Percentiles rank a stretch among this genome's conserved stretches.
Conservation (phyloP, 106 monocot genomes). For the Cymbidium sinense region DNA sequence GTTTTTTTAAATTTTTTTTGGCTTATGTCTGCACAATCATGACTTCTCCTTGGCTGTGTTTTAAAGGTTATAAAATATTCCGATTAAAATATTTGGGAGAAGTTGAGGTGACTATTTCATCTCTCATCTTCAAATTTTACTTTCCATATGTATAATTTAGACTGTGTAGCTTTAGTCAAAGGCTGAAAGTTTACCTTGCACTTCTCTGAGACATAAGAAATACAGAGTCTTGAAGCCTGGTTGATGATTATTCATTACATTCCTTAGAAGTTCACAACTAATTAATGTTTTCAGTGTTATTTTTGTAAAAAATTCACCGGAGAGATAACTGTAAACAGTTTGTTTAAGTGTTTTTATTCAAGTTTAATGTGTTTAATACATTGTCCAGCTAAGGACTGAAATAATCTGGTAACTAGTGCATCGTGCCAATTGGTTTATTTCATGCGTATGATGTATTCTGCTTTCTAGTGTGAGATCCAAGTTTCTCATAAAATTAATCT, state of each 20-base stretch:
- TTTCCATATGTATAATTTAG: background rate
- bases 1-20: too few species aligned
- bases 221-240: background rate
- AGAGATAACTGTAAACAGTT: background rate
- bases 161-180: background rate
- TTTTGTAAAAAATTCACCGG: background rate
- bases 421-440: background rate
- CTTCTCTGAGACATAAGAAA: background rate
- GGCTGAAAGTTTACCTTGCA: background rate
- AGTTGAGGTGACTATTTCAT: slow-evolving; percentile 1
- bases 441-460: background rate
- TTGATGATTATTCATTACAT: background rate
- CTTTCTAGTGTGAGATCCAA: background rate
- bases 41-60: background rate
- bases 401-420: background rate
- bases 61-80: background rate
- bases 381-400: background rate
- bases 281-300: background rate
- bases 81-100: background rate
- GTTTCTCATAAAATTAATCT: background rate
- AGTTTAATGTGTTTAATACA: background rate
- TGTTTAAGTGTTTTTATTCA: background rate
- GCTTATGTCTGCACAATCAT: background rate
- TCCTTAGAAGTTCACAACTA: background rate
- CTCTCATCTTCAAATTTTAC: background rate